Base-by-base conservation (phyloP, 352 stramenopile species). In the Globisporangium takayamanum region DNA sequence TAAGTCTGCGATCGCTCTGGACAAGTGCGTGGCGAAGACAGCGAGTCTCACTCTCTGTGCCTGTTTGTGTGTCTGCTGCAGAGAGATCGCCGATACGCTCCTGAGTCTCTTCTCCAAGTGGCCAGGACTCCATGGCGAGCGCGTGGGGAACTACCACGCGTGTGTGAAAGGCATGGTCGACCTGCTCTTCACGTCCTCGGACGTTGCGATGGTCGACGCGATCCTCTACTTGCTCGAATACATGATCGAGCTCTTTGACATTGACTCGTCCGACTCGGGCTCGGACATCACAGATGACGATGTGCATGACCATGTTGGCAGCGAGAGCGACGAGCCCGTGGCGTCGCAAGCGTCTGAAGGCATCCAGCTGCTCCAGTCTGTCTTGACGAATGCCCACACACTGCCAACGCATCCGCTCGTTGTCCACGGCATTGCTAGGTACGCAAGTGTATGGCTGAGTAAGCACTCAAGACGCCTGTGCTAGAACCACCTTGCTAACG, bases 51-150 rank as follows among this genome's bases (percentile, higher is more conserved):
- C n/a, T 14, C 39, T 64, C 15, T 33, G 15, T 41, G 26, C 39
- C 26, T 41, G 25, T 53, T 8, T 22, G 3, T 42, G 11, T 30
- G 12, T 22, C 1, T 33, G 14, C 2, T 20, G 20, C 45, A 94
- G 85, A 63, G 83, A 92, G 64, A 85, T 94, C 8, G 83, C 76
- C 2, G 85, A 94, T 45, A 91, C 83, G 45, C 63, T 94, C 28
- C 59, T 92, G 53, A 94, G 78, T 61, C 69, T 94, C 1, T 94
- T 92, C 36, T 73, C 76, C 16, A 87, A 91, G 59, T 94, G 85
- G 85, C 85, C 85, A n/a, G 68, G 68, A 25, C 48, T 52, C 22
- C 63, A 70, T 20, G 66, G 63, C 5, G 59, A 75, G 18, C 60
- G 71, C 49, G 59, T 57, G 15, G 68, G 72, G 25, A 75, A 74